phyloP scores from a whole-genome alignment of 1,139 yeast genomes.

The Groenewaldozyma auringiensis region DNA sequence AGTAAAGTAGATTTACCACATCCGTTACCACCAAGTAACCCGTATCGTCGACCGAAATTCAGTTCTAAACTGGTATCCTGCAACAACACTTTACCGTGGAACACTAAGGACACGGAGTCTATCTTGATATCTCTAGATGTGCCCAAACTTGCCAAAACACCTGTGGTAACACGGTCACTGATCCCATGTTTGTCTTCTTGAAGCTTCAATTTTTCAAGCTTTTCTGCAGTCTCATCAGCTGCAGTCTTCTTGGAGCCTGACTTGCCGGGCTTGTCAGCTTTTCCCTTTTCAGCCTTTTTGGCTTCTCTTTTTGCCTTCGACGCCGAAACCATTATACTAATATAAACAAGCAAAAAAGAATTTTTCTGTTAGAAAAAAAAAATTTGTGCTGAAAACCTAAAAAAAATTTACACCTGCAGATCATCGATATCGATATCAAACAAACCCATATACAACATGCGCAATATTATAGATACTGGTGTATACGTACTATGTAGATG shows the following conservation, averaged over 20 bases:
- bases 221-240: constrained; percentile 47
- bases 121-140: constrained; percentile 94
- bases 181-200: constrained; percentile 91
- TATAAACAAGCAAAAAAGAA: constrained; percentile 1
- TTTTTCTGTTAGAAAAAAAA: constrained; percentile 2
- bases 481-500: too few relatives aligned
- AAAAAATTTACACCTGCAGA: constrained; percentile 3
- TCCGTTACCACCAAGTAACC: constrained; percentile 92
- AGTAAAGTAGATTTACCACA: constrained; percentile 97
- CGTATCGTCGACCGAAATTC: constrained; percentile 93
- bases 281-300: constrained; percentile 61
- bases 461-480: too few relatives aligned
- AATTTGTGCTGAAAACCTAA: constrained; percentile 1
- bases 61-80: constrained; percentile 89
- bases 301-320: constrained; percentile 89
- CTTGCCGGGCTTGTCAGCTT: constrained; percentile 26
- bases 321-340: constrained; percentile 45
- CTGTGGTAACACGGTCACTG: constrained; percentile 96
- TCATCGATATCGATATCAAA: not conserved
- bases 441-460: too few relatives aligned
- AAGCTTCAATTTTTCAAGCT: constrained; percentile 76
- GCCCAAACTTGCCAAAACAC: constrained; percentile 80
- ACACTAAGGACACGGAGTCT: constrained; percentile 80
- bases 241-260: constrained; percentile 39
- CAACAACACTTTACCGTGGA: constrained; percentile 95